Base-by-base conservation (phyloP, 1,139 yeast species). In the Suhomyces atakaporum region DNA sequence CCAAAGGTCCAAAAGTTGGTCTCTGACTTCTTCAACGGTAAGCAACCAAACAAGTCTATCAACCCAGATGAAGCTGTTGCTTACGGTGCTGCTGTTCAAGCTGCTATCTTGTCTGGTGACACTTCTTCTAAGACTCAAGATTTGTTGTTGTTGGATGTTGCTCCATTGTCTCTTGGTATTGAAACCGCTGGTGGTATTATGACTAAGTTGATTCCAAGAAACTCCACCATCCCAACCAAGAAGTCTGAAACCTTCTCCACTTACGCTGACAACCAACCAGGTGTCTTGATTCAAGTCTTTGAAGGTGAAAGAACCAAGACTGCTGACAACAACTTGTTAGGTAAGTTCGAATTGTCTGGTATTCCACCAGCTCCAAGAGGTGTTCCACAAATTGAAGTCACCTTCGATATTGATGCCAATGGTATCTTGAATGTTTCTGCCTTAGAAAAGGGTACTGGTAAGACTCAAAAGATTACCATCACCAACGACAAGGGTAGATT, bases 291-390 rank as follows among this genome's bases (percentile, higher is more conserved):
- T 67, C 96, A 89, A 75, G 96, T 90, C 43, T 90, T 71, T 62
- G 97, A 90, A 73, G 97, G 97, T 78, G 97, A 90, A 75, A 87
- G 97, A 73, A 85, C 96, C 42, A 78, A 86, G 75, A 88, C 95
- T 47, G 87, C 87, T 74, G 97, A 90, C 71, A 90, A 90, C 79
- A 90, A 90, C 74, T 73, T 84, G 62, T 79, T 90, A 56, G 97
- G 97, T 69, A 90, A 90, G 75, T 90, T 90, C 63, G 97, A 90
- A 69, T 80, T 90, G 57, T 76, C 89, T 45, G 96, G 96, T 63
- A 90, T 90, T 52, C 97, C 97, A 60, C 95, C 97, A 50, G 95
- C 97, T 40, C 97, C 96, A 71, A 87, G 96, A 75, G 97, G 97
- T 73, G 88, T 84, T 48, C 96, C 97, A 57, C 96, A 89, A 74